Conservation (phyloP, 805 yeast genomes). For the Pichia gijzeniarum region DNA sequence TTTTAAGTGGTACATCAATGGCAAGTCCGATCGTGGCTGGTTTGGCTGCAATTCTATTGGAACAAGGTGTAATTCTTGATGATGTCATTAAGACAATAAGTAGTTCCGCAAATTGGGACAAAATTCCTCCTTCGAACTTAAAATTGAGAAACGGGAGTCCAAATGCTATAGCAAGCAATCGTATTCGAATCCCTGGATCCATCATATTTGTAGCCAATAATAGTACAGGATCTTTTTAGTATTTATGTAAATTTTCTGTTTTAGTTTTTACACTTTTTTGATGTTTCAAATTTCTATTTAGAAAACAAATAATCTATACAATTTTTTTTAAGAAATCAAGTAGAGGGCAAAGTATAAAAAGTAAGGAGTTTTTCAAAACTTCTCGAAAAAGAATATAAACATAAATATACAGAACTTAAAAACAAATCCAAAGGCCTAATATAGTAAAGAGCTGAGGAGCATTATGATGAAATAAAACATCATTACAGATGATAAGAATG, state of each 20-base stretch:
- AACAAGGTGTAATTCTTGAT: slow-evolving; percentile 40
- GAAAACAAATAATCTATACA: background rate
- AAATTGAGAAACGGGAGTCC: slow-evolving; percentile 50
- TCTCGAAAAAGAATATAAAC: background rate
- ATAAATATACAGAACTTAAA: background rate
- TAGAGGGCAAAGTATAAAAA: background rate
- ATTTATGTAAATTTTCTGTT: too few species aligned
- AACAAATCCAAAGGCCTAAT: background rate
- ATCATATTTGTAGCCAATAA: too few species aligned
- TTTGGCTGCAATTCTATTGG: slow-evolving; percentile 46
- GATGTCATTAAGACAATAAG: slow-evolving; percentile 38
- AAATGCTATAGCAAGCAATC: slow-evolving; percentile 42
- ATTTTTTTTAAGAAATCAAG: background rate
- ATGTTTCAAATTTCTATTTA: background rate
- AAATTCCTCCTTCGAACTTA: slow-evolving; percentile 41
- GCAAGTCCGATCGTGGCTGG: slow-evolving; percentile 75
- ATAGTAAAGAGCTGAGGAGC: background rate
- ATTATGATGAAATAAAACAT: too few species aligned
- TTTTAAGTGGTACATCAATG: slow-evolving; percentile 75
- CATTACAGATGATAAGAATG: slow-evolving; percentile 24
- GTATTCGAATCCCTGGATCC: slow-evolving; percentile 9
- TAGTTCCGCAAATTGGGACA: slow-evolving; percentile 38
- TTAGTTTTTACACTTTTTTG: background rate
- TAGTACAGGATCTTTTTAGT: too few species aligned
- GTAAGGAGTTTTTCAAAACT: background rate